Base-by-base conservation (phyloP, 176 grass and related monocot species). In the Phragmites australis region DNA sequence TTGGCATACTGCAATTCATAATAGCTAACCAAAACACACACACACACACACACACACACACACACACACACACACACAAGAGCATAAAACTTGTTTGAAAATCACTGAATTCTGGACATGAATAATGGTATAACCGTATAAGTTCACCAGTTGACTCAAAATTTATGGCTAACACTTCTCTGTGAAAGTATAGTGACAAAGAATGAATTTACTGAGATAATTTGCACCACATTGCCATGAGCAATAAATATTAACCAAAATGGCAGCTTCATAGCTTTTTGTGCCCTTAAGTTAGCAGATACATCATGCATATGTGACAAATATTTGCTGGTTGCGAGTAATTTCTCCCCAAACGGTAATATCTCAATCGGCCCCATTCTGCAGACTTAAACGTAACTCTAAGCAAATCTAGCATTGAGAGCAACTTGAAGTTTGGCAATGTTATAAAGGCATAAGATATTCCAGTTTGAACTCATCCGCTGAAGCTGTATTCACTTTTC, bases 401-500 rank as follows among this genome's bases (percentile, higher is more conserved):
- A 9, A 40, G 45, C 8, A 44, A 19, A 65, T 73, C 50, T 80
- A 73, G 27, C 19, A 18, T 15, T 9, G 41, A 12, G 29, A 60
- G 52, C 29, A 77, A 40, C 73, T 50, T 84, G 21, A 49, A 27
- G 41, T 69, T 57, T 19, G 6, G 42, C 29, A 84, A 27, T 16
- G 13, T 49, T 29, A 74, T 19, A 54, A 23, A 17, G 18, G 6
- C 73, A 41, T 27, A 51, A 34, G 29, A 80, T 72, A n/a, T 80
- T 52, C 55, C 26, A 32, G 59, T 74, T 40, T 41, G 58, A 86
- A 40, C 60, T 29, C 43, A 12, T 32, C 51, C 22, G 1, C 13
- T 65, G 68, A 17, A 79, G 16, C 26, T 46, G 56, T n/a, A n/a
- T n/a, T n/a, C n/a, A n/a, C n/a, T 79, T 79, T 62, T 64, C 47